Base-by-base conservation (phyloP, 192 early-diverging fungal genomes). In the Allomyces macrogynus region DNA sequence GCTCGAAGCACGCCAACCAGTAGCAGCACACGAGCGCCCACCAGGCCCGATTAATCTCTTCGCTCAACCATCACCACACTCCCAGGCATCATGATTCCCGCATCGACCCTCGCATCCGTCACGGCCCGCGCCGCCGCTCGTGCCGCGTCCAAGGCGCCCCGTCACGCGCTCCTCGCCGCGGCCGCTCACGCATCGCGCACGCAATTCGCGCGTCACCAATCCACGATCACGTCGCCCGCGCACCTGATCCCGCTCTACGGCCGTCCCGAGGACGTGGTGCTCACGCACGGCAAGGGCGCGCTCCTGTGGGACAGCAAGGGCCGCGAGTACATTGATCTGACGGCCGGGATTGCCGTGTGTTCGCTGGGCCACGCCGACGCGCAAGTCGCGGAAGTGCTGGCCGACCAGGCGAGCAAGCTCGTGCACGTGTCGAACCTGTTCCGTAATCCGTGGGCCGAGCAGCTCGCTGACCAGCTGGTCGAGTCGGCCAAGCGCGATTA, bases 351-450 rank as follows among this genome's bases (percentile, higher is more conserved):
- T 63, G 92, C 95, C 12, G 93, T 97, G 23, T 89, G 84, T 62
- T 91, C 89, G 3, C 78, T 99, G 0, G 95, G 95, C 1, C 95
- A 99, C 73, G 78, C 76, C 57, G 86, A 96, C 69, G 75, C 78
- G 23, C 80, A 88, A 23, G 81, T 96, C 3, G 77, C 84, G 12
- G 71, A 80, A 1, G 77, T 84, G 5, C 67, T 99, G 16, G 71
- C 73, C 23, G 92, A 94, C 27, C 95, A 99, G 78, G 86, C 89
- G 22, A 71, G 71, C 49, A 84, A 84, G 69, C 71, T 95, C 12
- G 78, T 96, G 23, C 95, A 99, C 73, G 76, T 87, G 70, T 85
- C 82, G 62, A 99, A 99, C 74, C 74, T 99, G 64, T 99, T 91
- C 78, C 82, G 88, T 69, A 92, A 96, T 73, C 83, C 90, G 69